Base-by-base conservation (phyloP, 139 green algal species). In the Deuterostichococcus epilithicus region DNA sequence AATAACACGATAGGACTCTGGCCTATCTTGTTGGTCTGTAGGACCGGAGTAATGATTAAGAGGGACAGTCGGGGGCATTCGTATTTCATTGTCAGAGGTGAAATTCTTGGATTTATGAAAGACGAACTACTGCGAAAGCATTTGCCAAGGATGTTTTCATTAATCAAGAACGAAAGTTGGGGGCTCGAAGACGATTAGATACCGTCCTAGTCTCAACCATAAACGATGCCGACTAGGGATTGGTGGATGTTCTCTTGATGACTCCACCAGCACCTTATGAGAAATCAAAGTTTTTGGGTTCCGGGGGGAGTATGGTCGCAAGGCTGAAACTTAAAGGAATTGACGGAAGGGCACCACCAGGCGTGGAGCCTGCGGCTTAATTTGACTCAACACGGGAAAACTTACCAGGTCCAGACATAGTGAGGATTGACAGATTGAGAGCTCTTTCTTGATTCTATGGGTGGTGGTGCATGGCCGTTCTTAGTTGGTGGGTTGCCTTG, bases 21-120 rank as follows among this genome's bases (percentile, higher is more conserved):
- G 90, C 91, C 89, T 97, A 97, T 97, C 91, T 87, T 92, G 92
- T 95, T 97, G 92, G 91, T 94, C 90, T 97, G 90, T 93, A 90
- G 90, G 94, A 96, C 89, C 88, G 92, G 94, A 98, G 94, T 98
- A 98, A 98, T 98, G 93, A 97, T 98, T 98, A 97, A 97, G 93
- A 98, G 92, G 93, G 91, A 97, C 93, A 97, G 94, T 98, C 94
- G 94, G 94, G 94, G 94, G 93, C 94, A 98, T 97, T 97, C 92
- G 92, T 97, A 98, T 98, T 98, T 94, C 93, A 95, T 97, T 98
- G 94, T 97, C 92, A 98, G 93, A 98, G 94, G 94, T 98, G 93
- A 97, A 98, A 97, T 98, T 98, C 94, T 98, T 98, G 94, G 94
- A 97, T 97, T 98, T 97, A 96, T 95, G 93, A 94, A 97, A 97